Base-by-base conservation (phyloP, 305 asterid species). In the Petunia hybrid region DNA sequence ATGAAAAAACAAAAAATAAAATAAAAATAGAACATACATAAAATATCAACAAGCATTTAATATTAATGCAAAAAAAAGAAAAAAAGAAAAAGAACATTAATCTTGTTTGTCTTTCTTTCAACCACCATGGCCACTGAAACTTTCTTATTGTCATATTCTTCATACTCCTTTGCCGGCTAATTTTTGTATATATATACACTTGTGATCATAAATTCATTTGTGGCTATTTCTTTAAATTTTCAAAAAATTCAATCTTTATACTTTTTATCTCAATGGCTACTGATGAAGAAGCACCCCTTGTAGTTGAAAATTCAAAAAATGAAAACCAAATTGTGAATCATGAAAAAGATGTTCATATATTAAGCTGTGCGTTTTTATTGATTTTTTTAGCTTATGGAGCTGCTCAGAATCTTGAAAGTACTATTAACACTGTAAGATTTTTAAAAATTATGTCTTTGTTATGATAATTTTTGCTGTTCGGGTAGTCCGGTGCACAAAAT, bases 381-480 rank as follows among this genome's bases (percentile, higher is more conserved):
- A 89, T 96, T 82, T 94, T 96, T 87, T 81, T 91, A 82, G 99
- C 99, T 69, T 94, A 91, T 84, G 97, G 98, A 14, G 99, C 99
- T 84, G 94, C 92, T 82, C 99, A 96, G 92, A 96, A 96, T 88
- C 84, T 96, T 90, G 94, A 94, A 82, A 93, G 97, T 83, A 93
- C 99, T 39, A 92, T 96, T 74, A 96, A 94, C 87, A 88, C 94
- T 71, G 99, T 94, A 85, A 66, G 81, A 45, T 36, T 16, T 41
- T 9, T 76, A 68, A 6, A 12, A 16, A 56, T n/a, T 12, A 22
- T 22, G 46, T 41, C 4, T 14, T 3, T 10, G 6, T 84, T 71
- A 22, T 48, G 10, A 43, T 22, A 0, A 3, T 48, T 45, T 10
- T 0, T 1, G 78, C 31, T 22, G 31, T 22, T 22, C 0, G 31